Evolutionary conservation across 208 protist species (phyloP), one percentile per base, ranked within the genome.

Genomic region (Acanthamoeba polyphaga): DNA sequence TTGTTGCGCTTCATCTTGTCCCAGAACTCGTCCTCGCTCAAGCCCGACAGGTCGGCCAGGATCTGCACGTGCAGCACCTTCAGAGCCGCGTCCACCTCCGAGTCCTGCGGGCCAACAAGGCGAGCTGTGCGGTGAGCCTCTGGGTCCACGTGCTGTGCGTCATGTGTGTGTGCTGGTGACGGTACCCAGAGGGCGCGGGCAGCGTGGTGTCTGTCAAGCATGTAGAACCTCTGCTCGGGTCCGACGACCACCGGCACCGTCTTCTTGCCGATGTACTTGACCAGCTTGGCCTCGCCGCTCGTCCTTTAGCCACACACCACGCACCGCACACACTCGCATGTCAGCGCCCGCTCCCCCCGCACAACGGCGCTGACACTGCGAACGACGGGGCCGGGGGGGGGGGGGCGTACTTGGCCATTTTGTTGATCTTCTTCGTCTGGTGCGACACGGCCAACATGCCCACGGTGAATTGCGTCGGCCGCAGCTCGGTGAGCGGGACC

Each of bases 1-100:
- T 66, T 60, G 84, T 90, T 90, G 29, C 84, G 84, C 60, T 90
- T 90, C 84, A 90, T 90, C 60, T 90, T 90, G 51, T 90, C 60
- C 84, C 84, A 90, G 60, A 90, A 90, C 29, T 60, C 55, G 22
- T 68, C 60, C 17, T 90, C 27, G 84, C 32, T 53, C 55, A 90
- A 38, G 29, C 49, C 55, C 32, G 84, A 90, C 55, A 90, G 84
- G 84, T 90, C 84, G 60, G 84, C 84, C n/a, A 90, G 53, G 43
- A 90, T 90, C 84, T 90, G 84, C 7, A 70, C 51, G 32, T 90
- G 84, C 84, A 90, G 60, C 84, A 90, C 15, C 60, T 90, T 90
- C 32, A 70, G 84, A 22, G 13, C 27, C 4, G n/a, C 15, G 84
- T 68, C 53, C 15, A 90, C 51, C 24, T 90, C 84, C 17, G 84